phyloP scores from a whole-genome alignment of 345 rosid species.

The Sonneratia alba region DNA sequence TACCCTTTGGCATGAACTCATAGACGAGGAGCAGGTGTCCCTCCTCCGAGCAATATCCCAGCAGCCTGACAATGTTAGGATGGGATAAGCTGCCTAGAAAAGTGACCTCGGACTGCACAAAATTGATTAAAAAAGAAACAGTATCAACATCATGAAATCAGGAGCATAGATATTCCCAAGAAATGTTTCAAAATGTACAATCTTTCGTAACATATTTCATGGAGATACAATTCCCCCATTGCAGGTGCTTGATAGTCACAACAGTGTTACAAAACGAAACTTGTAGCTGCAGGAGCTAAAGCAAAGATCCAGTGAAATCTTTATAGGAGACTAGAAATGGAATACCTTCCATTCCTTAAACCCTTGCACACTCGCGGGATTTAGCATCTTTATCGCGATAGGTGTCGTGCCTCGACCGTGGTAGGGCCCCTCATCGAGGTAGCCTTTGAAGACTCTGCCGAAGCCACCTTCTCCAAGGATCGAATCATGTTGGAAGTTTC shows the following conservation, averaged over 20 bases:
- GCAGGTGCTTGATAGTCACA: no score
- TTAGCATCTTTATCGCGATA: conserved; percentile 9
- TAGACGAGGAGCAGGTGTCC: conserved; percentile 14
- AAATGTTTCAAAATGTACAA: not conserved
- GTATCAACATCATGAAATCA: not conserved
- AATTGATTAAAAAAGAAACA: not conserved
- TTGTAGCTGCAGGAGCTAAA: not conserved
- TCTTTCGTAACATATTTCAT: not conserved
- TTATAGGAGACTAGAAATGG: not conserved
- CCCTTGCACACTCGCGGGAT: conserved; percentile 2
- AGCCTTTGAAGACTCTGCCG: conserved; percentile 13
- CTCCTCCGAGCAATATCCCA: conserved; percentile 21
- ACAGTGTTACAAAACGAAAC: no score
- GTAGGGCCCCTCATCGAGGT: conserved; percentile 11
- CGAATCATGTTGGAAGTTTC: conserved; percentile 8
- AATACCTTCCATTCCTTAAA: conserved; percentile 13
- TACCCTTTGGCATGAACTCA: conserved; percentile 20
- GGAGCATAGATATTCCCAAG: not conserved
- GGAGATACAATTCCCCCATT: not conserved
- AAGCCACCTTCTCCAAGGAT: conserved; percentile 9
- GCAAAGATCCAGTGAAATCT: not conserved
- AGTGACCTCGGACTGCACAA: conserved; percentile 15
- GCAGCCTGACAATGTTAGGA: conserved; percentile 18
- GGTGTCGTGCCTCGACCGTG: not conserved
- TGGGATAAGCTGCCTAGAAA: conserved; percentile 14